Conservation (phyloP, 495 filamentous ascomycete species). For the Podospora australis region DNA sequence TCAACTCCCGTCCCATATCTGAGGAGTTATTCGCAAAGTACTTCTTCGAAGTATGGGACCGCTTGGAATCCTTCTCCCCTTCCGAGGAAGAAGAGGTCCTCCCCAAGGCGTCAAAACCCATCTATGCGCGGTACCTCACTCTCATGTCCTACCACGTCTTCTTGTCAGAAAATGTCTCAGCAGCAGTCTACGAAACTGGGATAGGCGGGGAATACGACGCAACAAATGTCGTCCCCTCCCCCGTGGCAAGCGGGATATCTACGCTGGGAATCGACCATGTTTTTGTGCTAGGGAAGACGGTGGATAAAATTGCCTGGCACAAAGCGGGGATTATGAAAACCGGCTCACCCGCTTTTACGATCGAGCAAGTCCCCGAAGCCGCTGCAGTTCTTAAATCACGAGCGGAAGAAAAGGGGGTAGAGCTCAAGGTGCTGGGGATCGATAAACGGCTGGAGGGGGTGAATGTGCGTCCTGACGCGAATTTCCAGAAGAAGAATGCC, state of each 20-base stretch:
- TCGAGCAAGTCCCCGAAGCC: slow-evolving; percentile 61
- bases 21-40: slow-evolving; percentile 71
- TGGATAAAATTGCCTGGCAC: slow-evolving; percentile 95
- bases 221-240: slow-evolving; percentile 79
- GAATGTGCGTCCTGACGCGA: slow-evolving; percentile 67
- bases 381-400: slow-evolving; percentile 62
- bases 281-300: slow-evolving; percentile 68
- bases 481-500: slow-evolving; percentile 85
- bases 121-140: slow-evolving; percentile 86
- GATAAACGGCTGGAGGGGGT: slow-evolving; percentile 60
- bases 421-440: slow-evolving; percentile 53
- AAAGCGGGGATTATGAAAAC: slow-evolving; percentile 89
- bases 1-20: slow-evolving; percentile 68
- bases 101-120: slow-evolving; percentile 56
- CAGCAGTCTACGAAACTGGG: slow-evolving; percentile 85
- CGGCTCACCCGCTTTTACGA: slow-evolving; percentile 62
- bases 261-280: slow-evolving; percentile 89
- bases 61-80: slow-evolving; percentile 42
- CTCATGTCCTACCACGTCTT: slow-evolving; percentile 88
- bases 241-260: slow-evolving; percentile 68
- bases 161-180: slow-evolving; percentile 69
- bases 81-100: slow-evolving; percentile 24
- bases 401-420: slow-evolving; percentile 58
- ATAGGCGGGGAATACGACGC: slow-evolving; percentile 91
- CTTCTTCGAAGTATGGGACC: slow-evolving; percentile 88